These are phyloP conservation scores for Cladobotryum mycophilum DNA, from an alignment of 2,329 filamentous ascomycete genomes.

Conservation along the genomic window DNA sequence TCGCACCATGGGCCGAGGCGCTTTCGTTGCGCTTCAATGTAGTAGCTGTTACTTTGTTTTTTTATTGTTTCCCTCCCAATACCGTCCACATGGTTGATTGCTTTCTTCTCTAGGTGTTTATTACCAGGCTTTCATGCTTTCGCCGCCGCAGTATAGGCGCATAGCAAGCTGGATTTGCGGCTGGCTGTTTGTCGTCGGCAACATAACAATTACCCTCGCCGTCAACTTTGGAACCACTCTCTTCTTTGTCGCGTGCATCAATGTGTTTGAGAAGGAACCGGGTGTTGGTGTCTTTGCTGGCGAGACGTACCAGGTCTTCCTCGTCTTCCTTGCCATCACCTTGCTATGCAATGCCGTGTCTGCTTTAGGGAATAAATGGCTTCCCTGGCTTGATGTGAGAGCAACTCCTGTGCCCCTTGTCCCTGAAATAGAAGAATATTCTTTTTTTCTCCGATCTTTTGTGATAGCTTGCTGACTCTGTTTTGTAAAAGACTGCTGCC, in stretches of 20 bases:
- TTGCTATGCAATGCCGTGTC: slow-evolving; percentile 60
- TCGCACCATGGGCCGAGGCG: too few species aligned
- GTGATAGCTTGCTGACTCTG: not conserved
- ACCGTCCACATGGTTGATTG: slow-evolving; percentile 15
- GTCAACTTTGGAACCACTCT: slow-evolving; percentile 75
- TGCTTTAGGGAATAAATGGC: slow-evolving; percentile 58
- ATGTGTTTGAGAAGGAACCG: slow-evolving; percentile 44
- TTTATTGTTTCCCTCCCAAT: not conserved
- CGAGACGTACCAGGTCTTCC: slow-evolving; percentile 58
- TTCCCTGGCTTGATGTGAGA: slow-evolving; percentile 64
- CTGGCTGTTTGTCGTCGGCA: slow-evolving; percentile 72
- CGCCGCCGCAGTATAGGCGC: slow-evolving; percentile 53
- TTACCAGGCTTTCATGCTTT: slow-evolving; percentile 72
- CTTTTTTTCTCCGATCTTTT: not conserved
- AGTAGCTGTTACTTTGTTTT: not conserved
- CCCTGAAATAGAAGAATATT: too few species aligned
- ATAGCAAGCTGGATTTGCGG: slow-evolving; percentile 66
- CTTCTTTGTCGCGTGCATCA: slow-evolving; percentile 47
- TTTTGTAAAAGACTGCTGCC: slow-evolving; percentile 53
- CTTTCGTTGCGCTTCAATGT: too few species aligned
- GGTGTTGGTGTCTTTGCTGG: slow-evolving; percentile 40
- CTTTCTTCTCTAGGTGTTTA: slow-evolving; percentile 47
- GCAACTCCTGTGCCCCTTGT: not conserved
- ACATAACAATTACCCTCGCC: slow-evolving; percentile 77
- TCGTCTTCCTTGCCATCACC: slow-evolving; percentile 66